Percentiles rank a stretch among this genome's conserved stretches.
phyloP scores from a whole-genome alignment of 2,329 filamentous ascomycete species.

The Calonectria pseudoturangicola region DNA sequence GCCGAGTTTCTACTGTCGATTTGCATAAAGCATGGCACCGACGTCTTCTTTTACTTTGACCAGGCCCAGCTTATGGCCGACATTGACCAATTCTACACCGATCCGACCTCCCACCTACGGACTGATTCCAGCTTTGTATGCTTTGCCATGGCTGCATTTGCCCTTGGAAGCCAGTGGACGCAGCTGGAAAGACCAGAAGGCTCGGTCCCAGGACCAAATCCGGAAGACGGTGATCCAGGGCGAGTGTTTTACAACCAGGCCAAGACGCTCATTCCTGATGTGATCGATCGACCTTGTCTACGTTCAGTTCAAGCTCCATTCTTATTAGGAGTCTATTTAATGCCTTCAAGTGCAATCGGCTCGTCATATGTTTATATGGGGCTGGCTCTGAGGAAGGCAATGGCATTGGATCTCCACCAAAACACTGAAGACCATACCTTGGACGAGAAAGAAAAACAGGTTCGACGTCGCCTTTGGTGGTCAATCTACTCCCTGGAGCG shows the following conservation, averaged over 20 bases:
- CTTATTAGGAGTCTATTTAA: slow-evolving; percentile 59
- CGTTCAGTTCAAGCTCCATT: slow-evolving; percentile 59
- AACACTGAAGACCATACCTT: slow-evolving; percentile 50
- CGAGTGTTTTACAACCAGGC: slow-evolving; percentile 57
- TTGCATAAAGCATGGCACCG: slow-evolving; percentile 54
- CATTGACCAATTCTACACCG: slow-evolving; percentile 53
- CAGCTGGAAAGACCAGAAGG: slow-evolving; percentile 53
- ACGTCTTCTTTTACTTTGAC: slow-evolving; percentile 57
- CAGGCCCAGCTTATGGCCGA: slow-evolving; percentile 52
- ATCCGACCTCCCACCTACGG: slow-evolving; percentile 45
- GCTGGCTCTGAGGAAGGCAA: slow-evolving; percentile 54
- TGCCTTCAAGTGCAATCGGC: slow-evolving; percentile 59
- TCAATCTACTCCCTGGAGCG: slow-evolving; percentile 56
- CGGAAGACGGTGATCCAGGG: slow-evolving; percentile 53
- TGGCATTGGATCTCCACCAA: slow-evolving; percentile 55
- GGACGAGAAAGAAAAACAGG: slow-evolving; percentile 50
- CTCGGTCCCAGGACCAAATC: not conserved
- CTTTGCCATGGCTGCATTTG: slow-evolving; percentile 53
- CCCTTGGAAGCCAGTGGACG: slow-evolving; percentile 60
- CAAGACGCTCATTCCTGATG: slow-evolving; percentile 56
- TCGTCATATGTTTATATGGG: slow-evolving; percentile 59
- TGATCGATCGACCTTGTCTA: slow-evolving; percentile 58
- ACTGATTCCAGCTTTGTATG: slow-evolving; percentile 54
- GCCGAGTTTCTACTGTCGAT: slow-evolving; percentile 56
- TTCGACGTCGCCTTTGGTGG: slow-evolving; percentile 55